A percentile compares a stretch with the other conserved stretches of the same genome.
Evolutionary conservation across 768 basidiomycete species (phyloP).

Genomic region (Sporobolomyces phaffii): DNA sequence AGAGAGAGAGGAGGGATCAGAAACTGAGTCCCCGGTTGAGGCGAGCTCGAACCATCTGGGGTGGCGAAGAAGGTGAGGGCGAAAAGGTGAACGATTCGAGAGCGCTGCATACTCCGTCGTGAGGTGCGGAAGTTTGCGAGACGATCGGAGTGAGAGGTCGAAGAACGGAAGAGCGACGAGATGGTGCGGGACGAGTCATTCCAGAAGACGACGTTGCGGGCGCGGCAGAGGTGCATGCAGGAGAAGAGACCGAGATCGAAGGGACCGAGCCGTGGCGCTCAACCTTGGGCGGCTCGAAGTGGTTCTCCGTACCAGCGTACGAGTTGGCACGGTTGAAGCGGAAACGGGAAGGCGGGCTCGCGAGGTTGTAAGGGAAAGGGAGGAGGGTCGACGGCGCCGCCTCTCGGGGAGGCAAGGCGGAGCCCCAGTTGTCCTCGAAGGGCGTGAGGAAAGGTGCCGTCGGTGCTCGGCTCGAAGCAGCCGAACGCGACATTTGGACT

Average conservation of each 20-base stretch:
- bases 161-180: slow-evolving; percentile 1
- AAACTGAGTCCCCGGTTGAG: slow-evolving; percentile 31
- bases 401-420: slow-evolving; percentile 12
- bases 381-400: background rate
- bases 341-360: slow-evolving; percentile 7
- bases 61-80: slow-evolving; percentile 1
- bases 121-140: background rate
- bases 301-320: slow-evolving; percentile 20
- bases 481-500: background rate
- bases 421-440: slow-evolving; percentile 25
- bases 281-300: background rate
- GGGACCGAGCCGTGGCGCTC: slow-evolving; percentile 15
- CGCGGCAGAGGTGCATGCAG: background rate
- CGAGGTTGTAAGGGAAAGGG: slow-evolving; percentile 32
- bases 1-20: background rate
- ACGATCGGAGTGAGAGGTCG: slow-evolving; percentile 28
- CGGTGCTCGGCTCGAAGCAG: slow-evolving; percentile 10
- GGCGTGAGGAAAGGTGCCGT: background rate
- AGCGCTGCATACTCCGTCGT: background rate
- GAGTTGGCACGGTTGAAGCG: slow-evolving; percentile 29
- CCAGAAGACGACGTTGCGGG: background rate
- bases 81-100: slow-evolving; percentile 14
- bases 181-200: background rate
- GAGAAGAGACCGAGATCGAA: background rate
- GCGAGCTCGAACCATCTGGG: slow-evolving; percentile 5